Evolutionary conservation across 305 asterid genomes (phyloP).

Genomic region (Rubia balearica): DNA sequence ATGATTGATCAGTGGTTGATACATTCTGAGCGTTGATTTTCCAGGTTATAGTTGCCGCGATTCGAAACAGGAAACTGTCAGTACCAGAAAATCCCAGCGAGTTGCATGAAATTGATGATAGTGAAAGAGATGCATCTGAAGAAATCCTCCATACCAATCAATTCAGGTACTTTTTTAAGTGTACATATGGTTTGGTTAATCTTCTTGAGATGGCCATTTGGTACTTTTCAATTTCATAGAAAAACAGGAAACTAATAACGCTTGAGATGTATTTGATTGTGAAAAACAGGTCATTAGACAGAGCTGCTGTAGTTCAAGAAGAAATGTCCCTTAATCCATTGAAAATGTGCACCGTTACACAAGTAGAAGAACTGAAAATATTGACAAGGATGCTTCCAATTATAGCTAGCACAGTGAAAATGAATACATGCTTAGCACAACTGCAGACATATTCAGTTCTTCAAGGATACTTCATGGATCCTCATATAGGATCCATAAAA

Average conservation of each 20-base stretch:
- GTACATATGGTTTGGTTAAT: background rate
- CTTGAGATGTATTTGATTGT: background rate
- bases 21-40: background rate
- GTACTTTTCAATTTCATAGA: background rate
- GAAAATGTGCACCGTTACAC: conserved; percentile 41
- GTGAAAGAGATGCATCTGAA: conserved; percentile 20
- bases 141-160: conserved; percentile 38
- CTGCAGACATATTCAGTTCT: conserved; percentile 41
- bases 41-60: conserved; percentile 43
- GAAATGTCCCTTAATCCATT: conserved; percentile 17
- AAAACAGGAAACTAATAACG: background rate
- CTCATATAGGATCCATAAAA: conserved; percentile 33
- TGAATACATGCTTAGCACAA: conserved; percentile 55
- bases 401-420: conserved; percentile 32
- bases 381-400: conserved; percentile 45
- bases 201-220: background rate
- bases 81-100: conserved; percentile 31
- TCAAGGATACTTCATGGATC: conserved; percentile 47
- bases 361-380: conserved; percentile 51
- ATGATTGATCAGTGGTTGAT: background rate
- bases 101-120: conserved; percentile 37
- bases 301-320: conserved; percentile 31
- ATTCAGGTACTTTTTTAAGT: conserved; percentile 32
- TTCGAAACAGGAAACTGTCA: conserved; percentile 34
- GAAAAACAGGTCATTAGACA: conserved; percentile 34